Base-by-base conservation (phyloP, 2,329 filamentous ascomycete species). In the Leptodontidium sp. region DNA sequence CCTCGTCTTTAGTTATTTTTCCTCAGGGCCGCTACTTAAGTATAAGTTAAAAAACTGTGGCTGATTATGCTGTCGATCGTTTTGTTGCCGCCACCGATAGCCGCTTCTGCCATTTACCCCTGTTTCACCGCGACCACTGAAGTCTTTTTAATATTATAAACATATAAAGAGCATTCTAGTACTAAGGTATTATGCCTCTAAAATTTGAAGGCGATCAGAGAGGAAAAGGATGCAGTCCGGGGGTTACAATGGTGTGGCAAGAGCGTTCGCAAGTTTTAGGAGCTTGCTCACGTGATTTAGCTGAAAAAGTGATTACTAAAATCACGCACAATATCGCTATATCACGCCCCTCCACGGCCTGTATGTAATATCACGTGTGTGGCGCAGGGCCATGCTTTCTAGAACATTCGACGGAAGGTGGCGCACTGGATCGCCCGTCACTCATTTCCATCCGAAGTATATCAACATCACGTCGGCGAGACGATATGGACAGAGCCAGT, bases 401-500 rank as follows among this genome's bases (percentile, higher is more conserved):
- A 29, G 26, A 53, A 53, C 26, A 53, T 53, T 53, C 50, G 32
- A 32, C 15, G 9, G 24, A 12, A 14, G 24, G 24, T 53, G 50
- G 50, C 50, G 50, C 50, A 53, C 50, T 17, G 24, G 26, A 53
- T 53, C 50, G 26, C 50, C 50, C 7, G n/a, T 53, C 50, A 53
- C 26, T 53, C 12, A 24, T 53, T 11, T 32, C 26, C 50, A 32
- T 49, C 17, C n/a, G 17, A 49, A 49, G 45, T n/a, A 26, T 32
- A 52, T 49, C 45, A 65, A 64, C 40, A 69, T 68, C 67, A 40
- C 67, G 47, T 67, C 64, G 43, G 52, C 32, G 24, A 49, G 29
- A 14, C 29, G 65, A 66, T 40, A 71, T 69, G 61, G 52, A 69
- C 68, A 71, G 55, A 71, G 72, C 72, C 68, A 75, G 73, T 73